Evolutionary conservation across 495 filamentous ascomycete genomes (phyloP).

Genomic region (Glutinoglossum americanum): DNA sequence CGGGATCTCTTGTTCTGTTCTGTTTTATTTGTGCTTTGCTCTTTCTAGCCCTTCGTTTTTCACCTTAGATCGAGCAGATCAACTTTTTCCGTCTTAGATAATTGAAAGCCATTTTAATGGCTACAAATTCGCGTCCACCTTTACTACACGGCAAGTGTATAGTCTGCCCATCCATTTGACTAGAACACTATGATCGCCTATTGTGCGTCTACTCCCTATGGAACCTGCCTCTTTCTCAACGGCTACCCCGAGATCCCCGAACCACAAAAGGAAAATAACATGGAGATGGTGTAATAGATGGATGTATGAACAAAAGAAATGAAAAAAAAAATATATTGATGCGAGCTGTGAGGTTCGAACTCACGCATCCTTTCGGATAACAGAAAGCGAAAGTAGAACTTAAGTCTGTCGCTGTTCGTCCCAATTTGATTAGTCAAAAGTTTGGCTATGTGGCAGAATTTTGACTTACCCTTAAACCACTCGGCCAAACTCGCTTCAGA

Average conservation of each 20-base stretch:
- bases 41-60: background rate
- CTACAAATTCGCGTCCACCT: too few species aligned
- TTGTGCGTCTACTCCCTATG: too few species aligned
- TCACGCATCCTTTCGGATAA: conserved; percentile 22
- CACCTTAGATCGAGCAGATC: background rate
- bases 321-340: conserved; percentile 5
- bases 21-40: background rate
- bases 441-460: background rate
- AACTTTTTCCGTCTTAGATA: background rate
- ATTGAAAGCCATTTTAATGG: background rate
- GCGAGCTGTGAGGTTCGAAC: conserved; percentile 24
- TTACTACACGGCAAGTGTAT: too few species aligned
- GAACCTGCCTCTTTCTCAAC: too few species aligned
- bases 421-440: background rate
- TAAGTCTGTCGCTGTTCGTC: conserved; percentile 20
- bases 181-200: too few species aligned
- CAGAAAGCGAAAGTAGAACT: conserved; percentile 12
- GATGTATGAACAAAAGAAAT: background rate
- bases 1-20: background rate
- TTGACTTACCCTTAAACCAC: conserved; percentile 17
- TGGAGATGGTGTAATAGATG: background rate
- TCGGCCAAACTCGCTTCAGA: conserved; percentile 16
- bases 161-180: too few species aligned
- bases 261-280: background rate
- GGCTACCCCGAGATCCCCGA: too few species aligned